These are phyloP conservation scores for Hyaloscypha variabilis DNA, from an alignment of 495 filamentous ascomycete species.

Conservation along the genomic window DNA sequence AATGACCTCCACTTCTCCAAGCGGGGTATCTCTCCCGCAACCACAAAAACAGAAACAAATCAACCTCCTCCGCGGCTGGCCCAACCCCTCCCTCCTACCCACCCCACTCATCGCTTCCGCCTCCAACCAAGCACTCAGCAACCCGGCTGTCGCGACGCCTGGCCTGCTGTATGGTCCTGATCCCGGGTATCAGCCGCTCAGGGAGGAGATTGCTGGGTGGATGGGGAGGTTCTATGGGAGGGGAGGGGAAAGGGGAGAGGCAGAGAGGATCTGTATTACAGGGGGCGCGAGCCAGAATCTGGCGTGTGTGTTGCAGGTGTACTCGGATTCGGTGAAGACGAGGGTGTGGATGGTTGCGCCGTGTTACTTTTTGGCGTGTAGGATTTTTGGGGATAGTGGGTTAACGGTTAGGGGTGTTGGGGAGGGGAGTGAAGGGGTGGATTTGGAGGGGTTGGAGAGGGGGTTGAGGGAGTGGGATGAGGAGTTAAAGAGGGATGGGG, in stretches of 20 bases:
- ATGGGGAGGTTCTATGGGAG: slow-evolving; percentile 59
- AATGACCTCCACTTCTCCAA: too few relatives aligned
- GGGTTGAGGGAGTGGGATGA: slow-evolving; percentile 25
- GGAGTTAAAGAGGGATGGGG: slow-evolving; percentile 23
- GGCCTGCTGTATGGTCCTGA: slow-evolving; percentile 80
- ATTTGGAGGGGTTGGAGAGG: slow-evolving; percentile 58
- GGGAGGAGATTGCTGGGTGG: slow-evolving; percentile 69
- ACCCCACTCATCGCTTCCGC: slow-evolving; percentile 56
- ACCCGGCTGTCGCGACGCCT: slow-evolving; percentile 55
- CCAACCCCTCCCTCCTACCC: slow-evolving; percentile 71
- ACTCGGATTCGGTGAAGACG: slow-evolving; percentile 77
- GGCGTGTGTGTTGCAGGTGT: slow-evolving; percentile 70
- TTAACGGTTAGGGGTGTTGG: slow-evolving; percentile 67
- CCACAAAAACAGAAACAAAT: slow-evolving; percentile 52
- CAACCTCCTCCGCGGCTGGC: slow-evolving; percentile 74
- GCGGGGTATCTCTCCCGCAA: too few relatives aligned
- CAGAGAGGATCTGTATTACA: slow-evolving; percentile 73
- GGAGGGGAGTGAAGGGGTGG: slow-evolving; percentile 75
- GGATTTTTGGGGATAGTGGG: slow-evolving; percentile 79
- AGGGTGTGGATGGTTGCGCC: slow-evolving; percentile 81
- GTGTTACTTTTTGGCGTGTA: slow-evolving; percentile 76
- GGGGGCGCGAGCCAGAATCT: slow-evolving; percentile 79
- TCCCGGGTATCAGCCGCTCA: slow-evolving; percentile 67
- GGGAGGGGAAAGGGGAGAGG: slow-evolving; percentile 30
- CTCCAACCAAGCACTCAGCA: slow-evolving; percentile 55